Percentiles rank a stretch among this genome's conserved stretches.
Evolutionary conservation across 1,284 basidiomycete genomes (phyloP).

Genomic region (Fistulinella cinereoalba): DNA sequence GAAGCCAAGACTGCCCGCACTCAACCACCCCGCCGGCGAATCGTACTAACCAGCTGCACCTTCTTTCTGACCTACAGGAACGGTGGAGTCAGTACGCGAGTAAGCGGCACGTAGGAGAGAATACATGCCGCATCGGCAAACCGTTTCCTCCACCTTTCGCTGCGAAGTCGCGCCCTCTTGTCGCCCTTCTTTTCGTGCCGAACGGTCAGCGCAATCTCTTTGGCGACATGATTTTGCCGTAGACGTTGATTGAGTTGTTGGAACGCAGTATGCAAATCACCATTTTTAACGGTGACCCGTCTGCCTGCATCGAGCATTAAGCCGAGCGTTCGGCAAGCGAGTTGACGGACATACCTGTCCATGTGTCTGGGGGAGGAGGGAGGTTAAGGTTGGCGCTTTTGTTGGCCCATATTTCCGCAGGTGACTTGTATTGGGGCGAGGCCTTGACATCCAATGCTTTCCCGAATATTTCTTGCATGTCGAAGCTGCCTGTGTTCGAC

Average conservation of each 20-base stretch:
- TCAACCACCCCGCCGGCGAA: slow-evolving; percentile 47
- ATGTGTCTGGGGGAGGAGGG: slow-evolving; percentile 25
- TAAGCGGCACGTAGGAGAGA: slow-evolving; percentile 2
- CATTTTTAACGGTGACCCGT: slow-evolving; percentile 35
- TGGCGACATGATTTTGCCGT: slow-evolving; percentile 51
- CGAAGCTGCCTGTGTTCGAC: slow-evolving; percentile 3
- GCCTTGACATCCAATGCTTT: slow-evolving; percentile 16
- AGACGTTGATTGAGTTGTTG: slow-evolving; percentile 52
- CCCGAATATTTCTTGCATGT: slow-evolving; percentile 15
- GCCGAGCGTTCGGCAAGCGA: neutral
- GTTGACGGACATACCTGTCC: slow-evolving; percentile 25
- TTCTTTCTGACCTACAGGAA: slow-evolving; percentile 49
- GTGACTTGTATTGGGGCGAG: slow-evolving; percentile 12
- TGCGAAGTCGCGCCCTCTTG: slow-evolving; percentile 34
- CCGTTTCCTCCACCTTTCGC: slow-evolving; percentile 37
- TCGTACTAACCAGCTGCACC: slow-evolving; percentile 48
- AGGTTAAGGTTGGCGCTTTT: slow-evolving; percentile 26
- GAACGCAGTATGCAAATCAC: slow-evolving; percentile 43
- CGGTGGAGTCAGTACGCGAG: slow-evolving; percentile 11
- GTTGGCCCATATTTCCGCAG: slow-evolving; percentile 40
- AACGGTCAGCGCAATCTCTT: slow-evolving; percentile 47
- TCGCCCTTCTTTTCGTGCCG: slow-evolving; percentile 58
- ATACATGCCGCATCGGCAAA: slow-evolving; percentile 36
- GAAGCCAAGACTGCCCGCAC: neutral
- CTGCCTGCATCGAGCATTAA: slow-evolving; percentile 37